Base-by-base conservation (phyloP, 257 asterid genomes). In the Voacanga thouarsii region DNA sequence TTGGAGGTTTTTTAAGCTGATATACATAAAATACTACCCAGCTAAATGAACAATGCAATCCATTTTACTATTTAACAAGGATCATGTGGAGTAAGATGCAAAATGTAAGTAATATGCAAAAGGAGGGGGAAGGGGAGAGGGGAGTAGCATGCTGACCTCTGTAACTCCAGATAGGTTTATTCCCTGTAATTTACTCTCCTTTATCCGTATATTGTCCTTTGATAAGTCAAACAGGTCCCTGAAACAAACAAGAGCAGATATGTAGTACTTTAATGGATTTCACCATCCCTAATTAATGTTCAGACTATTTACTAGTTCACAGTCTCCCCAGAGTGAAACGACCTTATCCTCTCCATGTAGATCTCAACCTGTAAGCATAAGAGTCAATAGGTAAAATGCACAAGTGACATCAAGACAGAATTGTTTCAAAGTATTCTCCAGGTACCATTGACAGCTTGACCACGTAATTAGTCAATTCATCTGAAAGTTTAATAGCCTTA, bases 281-380 rank as follows among this genome's bases (percentile, higher is more conserved):
- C 30, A 72, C 39, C 61, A 11, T 18, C 24, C 24, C 18, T 71
- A 76, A 47, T 60, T 66, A 16, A 55, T 12, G 53, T 55, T 74
- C 76, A 63, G 80, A 75, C 43, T 71, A 76, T 77, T 82, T 51
- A 72, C 55, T 43, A 55, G 73, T 15, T 72, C 55, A 15, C 28
- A 45, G 63, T 64, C 69, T 26, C 71, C 75, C 82, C 66, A 43
- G 12, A 82, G 71, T 75, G 77, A 33, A 81, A 75, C 92, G 64
- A 93, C 98, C 98, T 93, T 67, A 93, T 89, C 90, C 86, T 93
- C 87, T 93, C 98, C 96, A 91, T 87, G 80, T 91, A 91, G 70
- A 93, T 89, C 89, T 93, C 98, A 53, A 88, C 98, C 98, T 93
- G 89, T 65, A 83, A 83, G 75, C 70, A 72, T 75, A 78, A 83